Percentiles rank a stretch among this genome's conserved stretches.
Evolutionary conservation across 371 early-diverging fungal species (phyloP).

Genomic region (Syncephalastrum contaminatum): DNA sequence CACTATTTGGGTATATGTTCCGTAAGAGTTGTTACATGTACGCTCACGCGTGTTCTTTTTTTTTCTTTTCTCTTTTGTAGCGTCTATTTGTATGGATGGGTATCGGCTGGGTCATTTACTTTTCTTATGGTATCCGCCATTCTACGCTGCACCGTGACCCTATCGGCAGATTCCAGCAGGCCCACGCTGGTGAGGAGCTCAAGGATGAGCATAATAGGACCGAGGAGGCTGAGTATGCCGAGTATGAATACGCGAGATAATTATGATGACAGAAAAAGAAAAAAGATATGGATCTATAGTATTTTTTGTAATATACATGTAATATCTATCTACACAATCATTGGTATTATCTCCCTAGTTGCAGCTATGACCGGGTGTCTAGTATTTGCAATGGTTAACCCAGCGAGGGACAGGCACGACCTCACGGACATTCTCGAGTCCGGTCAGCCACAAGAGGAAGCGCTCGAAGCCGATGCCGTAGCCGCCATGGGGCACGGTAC

Average conservation of each 20-base stretch:
- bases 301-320: too few species aligned
- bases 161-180: conserved; percentile 18
- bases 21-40: too few species aligned
- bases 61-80: too few species aligned
- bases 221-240: too few species aligned
- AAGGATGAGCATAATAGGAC: neutral
- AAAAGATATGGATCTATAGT: too few species aligned
- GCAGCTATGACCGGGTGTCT: conserved; percentile 1
- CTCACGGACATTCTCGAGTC: conserved; percentile 82
- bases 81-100: conserved; percentile 62
- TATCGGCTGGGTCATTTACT: conserved; percentile 70
- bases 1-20: conserved; percentile 38
- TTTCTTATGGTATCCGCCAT: conserved; percentile 58
- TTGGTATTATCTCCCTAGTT: too few species aligned
- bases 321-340: too few species aligned
- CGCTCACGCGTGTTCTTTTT: neutral
- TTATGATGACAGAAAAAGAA: too few species aligned
- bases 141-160: conserved; percentile 49
- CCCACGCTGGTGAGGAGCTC: neutral
- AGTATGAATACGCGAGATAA: too few species aligned
- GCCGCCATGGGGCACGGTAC: conserved; percentile 98
- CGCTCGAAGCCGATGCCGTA: conserved; percentile 99
- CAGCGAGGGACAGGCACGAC: conserved; percentile 79
- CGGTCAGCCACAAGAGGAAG: conserved; percentile 75
- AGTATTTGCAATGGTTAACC: conserved; percentile 56